Evolutionary conservation across 768 basidiomycete species (phyloP), one percentile per base, ranked within the genome.

Genomic region (Phanerodontia chrysosporium): DNA sequence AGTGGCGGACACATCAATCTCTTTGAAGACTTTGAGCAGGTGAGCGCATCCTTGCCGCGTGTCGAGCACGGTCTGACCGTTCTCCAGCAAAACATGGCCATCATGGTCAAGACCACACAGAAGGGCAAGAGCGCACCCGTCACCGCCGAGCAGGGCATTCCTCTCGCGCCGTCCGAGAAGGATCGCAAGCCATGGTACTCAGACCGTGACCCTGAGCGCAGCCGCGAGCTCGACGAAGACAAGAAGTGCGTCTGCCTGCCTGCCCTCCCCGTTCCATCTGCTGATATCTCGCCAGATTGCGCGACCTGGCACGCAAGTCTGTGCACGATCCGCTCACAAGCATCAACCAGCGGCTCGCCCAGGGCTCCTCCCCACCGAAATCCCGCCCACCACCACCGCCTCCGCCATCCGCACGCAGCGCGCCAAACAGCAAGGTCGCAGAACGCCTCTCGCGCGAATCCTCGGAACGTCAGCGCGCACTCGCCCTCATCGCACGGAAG

Each of bases 151-250:
- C 84, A 83, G 62, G 91, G 92, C 18, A 70, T 91, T 8, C 77
- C 89, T 1, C 76, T 93, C 4, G 90, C 87, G 1, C 92, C 92
- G 0, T 80, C 83, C 2, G 80, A 77, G 5, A 87, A 90, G 65
- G 92, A 94, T 61, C 80, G 91, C 12, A 85, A 83, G 24, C 90
- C 91, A 5, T 94, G 91, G 91, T 94, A 94, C 69, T 72, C 73
- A 0, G 69, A 72, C 54, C 45, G 52, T 18, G 51, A 49, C 21
- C 55, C 60, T 24, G 66, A 64, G 39, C 59, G 61, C 18, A 55
- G 60, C 29, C 55, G 59, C 32, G 66, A 67, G 24, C 29, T 57
- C 16, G 64, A 70, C 13, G 70, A 67, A 4, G 70, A 68, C 24
- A 63, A 60, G 51, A 56, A 64, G 72, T 70, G 49, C 13, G 69